A percentile compares a stretch with the other conserved stretches of the same genome.
Conservation (phyloP, 2,329 filamentous ascomycete genomes). For the Neonectria ditissima region DNA sequence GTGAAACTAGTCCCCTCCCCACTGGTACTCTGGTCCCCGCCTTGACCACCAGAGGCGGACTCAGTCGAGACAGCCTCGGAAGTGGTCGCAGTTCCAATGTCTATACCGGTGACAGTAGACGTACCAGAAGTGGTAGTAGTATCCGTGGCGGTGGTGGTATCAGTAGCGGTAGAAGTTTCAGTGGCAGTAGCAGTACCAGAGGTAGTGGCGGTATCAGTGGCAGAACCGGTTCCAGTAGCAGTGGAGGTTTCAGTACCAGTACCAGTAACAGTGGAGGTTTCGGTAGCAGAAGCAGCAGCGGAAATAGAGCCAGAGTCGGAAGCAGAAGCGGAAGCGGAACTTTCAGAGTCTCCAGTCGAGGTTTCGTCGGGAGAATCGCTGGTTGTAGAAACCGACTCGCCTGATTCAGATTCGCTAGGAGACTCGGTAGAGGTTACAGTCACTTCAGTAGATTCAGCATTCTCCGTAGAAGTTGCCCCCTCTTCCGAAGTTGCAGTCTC, state of each 20-base stretch:
- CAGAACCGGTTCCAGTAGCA: not conserved
- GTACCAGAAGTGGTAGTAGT: not conserved
- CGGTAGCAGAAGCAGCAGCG: not conserved
- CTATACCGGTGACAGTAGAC: slow-evolving; percentile 6
- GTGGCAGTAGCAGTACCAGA: not conserved
- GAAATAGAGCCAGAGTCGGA: not conserved
- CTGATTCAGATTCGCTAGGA: not conserved
- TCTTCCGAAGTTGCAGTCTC: not conserved
- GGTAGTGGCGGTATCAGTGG: not conserved
- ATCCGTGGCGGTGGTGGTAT: not conserved
- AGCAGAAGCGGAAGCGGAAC: not conserved
- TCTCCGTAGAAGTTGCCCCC: slow-evolving; percentile 4
- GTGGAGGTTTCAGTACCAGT: not conserved
- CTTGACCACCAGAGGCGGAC: not conserved
- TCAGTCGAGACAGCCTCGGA: not conserved
- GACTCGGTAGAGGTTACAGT: not conserved
- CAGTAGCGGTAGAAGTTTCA: not conserved
- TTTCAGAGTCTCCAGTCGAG: not conserved
- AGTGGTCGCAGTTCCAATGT: slow-evolving; percentile 3
- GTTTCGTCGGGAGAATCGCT: not conserved
- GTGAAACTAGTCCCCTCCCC: not conserved
- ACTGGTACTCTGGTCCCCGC: not conserved
- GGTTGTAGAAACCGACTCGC: not conserved
- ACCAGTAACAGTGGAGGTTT: not conserved
- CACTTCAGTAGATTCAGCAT: not conserved